These are phyloP conservation scores for Thalassiosira hispida DNA, from an alignment of 352 stramenopile genomes.

Conservation along the genomic window DNA sequence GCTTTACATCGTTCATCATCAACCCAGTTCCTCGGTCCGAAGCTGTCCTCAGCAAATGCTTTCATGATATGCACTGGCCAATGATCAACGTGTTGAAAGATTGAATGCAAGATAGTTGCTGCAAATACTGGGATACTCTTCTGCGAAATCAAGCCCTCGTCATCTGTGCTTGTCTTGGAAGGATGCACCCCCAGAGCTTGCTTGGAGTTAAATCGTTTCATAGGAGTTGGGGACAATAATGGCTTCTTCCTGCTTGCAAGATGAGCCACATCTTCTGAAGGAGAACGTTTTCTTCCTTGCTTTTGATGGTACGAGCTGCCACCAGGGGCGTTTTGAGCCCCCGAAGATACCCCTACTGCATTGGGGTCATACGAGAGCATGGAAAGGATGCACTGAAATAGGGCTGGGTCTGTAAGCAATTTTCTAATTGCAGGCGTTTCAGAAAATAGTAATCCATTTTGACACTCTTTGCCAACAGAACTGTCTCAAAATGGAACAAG, in stretches of 20 bases:
- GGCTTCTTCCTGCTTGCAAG: slow-evolving; percentile 23
- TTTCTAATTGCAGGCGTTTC: slow-evolving; percentile 31
- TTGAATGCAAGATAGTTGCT: slow-evolving; percentile 65
- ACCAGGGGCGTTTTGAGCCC: slow-evolving; percentile 2
- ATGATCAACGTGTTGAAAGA: slow-evolving; percentile 69
- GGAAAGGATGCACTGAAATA: slow-evolving; percentile 35
- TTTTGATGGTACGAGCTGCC: slow-evolving; percentile 9
- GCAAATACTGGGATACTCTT: slow-evolving; percentile 48
- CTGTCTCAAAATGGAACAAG: not conserved
- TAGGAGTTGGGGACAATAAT: slow-evolving; percentile 22
- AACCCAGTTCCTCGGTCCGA: slow-evolving; percentile 73
- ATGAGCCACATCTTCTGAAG: slow-evolving; percentile 34
- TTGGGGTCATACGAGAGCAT: slow-evolving; percentile 22
- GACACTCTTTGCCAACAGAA: slow-evolving; percentile 12
- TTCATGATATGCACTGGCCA: slow-evolving; percentile 72
- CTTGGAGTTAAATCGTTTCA: slow-evolving; percentile 1
- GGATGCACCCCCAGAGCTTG: slow-evolving; percentile 11
- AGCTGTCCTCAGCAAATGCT: slow-evolving; percentile 75
- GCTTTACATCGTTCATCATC: slow-evolving; percentile 62
- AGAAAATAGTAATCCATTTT: slow-evolving; percentile 16
- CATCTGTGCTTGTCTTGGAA: not conserved
- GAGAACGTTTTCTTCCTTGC: slow-evolving; percentile 41
- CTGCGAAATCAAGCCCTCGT: slow-evolving; percentile 8
- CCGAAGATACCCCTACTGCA: not conserved
- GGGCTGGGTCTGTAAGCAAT: slow-evolving; percentile 27